These are phyloP conservation scores for Amanita polypyramis DNA, from an alignment of 768 basidiomycete genomes.

Conservation along the genomic window DNA sequence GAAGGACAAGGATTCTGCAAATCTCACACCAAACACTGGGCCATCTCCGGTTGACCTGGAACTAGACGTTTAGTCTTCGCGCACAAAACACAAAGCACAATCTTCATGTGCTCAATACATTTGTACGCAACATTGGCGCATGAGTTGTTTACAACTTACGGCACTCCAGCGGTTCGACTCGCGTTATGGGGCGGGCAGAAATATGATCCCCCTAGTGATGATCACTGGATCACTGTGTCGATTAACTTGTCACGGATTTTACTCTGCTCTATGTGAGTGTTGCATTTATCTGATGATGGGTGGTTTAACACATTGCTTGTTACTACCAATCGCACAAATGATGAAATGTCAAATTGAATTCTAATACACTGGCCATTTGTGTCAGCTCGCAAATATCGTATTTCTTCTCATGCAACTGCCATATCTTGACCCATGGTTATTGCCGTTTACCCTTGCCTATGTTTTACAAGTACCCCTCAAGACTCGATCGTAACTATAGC, in stretches of 20 bases:
- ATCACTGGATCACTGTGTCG: too few relatives aligned
- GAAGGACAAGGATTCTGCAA: slow-evolving; percentile 5
- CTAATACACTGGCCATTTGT: background rate
- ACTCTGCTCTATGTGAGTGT: background rate
- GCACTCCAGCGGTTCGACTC: too few relatives aligned
- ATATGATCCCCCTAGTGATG: too few relatives aligned
- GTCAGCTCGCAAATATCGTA: background rate
- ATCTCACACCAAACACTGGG: background rate
- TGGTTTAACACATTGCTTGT: background rate
- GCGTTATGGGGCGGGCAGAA: too few relatives aligned
- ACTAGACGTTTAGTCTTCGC: background rate
- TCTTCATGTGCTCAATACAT: background rate
- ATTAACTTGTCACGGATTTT: too few relatives aligned
- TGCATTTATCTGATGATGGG: background rate
- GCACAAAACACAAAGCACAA: too few relatives aligned
- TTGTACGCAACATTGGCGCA: background rate
- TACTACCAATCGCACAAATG: background rate
- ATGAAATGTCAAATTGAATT: background rate
- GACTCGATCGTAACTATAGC: background rate
- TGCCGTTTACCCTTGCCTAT: slow-evolving; percentile 7
- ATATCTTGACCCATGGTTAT: background rate
- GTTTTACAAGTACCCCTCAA: background rate
- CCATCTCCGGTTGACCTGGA: background rate
- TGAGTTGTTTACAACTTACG: background rate
- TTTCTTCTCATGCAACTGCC: background rate